Percentiles rank a stretch among this genome's conserved stretches.
Conservation (phyloP, 768 basidiomycete genomes). For the Cubamyces lactineus region DNA sequence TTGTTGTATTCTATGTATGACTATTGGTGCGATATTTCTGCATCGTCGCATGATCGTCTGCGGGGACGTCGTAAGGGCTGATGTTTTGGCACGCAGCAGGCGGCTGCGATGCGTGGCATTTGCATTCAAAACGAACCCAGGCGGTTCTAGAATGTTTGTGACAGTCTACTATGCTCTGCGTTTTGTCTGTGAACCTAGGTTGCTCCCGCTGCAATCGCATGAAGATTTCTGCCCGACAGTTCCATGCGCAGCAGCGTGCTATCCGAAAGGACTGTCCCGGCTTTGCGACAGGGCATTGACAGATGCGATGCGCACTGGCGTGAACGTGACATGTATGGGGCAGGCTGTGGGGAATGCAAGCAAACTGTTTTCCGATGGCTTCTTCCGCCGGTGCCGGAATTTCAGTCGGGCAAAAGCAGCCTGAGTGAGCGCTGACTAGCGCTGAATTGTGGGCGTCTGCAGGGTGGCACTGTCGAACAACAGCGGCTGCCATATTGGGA, state of each 20-base stretch:
- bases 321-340: not conserved
- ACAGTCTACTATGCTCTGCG: not conserved
- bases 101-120: not conserved
- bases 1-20: conserved; percentile 18
- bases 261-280: not conserved
- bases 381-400: not conserved
- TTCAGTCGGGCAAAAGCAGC: not conserved
- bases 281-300: conserved; percentile 5
- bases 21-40: conserved; percentile 6
- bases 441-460: conserved; percentile 15
- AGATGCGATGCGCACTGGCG: conserved; percentile 7
- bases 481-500: conserved; percentile 19
- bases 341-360: conserved; percentile 8
- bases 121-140: not conserved
- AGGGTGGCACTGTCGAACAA: conserved; percentile 22
- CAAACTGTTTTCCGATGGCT: not conserved
- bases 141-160: not conserved
- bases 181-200: not conserved
- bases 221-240: not conserved
- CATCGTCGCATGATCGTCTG: not conserved
- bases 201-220: not conserved
- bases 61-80: not conserved
- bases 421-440: not conserved
- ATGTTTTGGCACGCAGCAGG: not conserved
- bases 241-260: not conserved